These are phyloP conservation scores for Neopestalotiopsis rosae DNA, from an alignment of 2,329 filamentous ascomycete genomes.

Conservation along the genomic window DNA sequence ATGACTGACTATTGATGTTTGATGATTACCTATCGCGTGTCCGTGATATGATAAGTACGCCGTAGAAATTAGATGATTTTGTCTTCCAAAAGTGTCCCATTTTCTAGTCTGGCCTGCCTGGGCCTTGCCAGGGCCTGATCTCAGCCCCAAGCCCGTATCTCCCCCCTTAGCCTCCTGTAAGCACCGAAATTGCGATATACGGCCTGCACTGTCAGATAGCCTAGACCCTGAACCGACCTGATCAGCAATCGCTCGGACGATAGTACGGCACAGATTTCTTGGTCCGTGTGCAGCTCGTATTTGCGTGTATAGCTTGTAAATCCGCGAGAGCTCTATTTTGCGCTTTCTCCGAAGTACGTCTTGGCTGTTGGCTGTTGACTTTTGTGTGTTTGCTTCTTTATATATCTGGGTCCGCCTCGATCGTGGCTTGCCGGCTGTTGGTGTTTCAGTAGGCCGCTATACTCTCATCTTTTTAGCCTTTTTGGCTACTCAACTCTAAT, in stretches of 20 bases:
- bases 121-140: background rate
- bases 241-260: slow-evolving; percentile 1
- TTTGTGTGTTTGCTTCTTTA: background rate
- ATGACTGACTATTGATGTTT: background rate
- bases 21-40: no score
- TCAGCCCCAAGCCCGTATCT: background rate
- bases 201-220: background rate
- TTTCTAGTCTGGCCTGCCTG: background rate
- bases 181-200: slow-evolving; percentile 3
- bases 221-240: background rate
- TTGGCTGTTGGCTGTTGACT: background rate
- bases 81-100: background rate
- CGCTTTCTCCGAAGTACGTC: background rate
- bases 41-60: background rate
- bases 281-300: slow-evolving; percentile 2
- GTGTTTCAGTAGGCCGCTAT: background rate
- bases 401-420: background rate
- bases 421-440: background rate
- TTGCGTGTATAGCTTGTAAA: background rate
- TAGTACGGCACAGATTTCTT: background rate
- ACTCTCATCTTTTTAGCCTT: background rate
- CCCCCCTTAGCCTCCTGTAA: background rate
- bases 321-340: background rate
- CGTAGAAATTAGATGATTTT: background rate
- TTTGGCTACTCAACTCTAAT: background rate